phyloP scores from a whole-genome alignment of 2,329 filamentous ascomycete genomes.

The Cryphonectria radicalis region DNA sequence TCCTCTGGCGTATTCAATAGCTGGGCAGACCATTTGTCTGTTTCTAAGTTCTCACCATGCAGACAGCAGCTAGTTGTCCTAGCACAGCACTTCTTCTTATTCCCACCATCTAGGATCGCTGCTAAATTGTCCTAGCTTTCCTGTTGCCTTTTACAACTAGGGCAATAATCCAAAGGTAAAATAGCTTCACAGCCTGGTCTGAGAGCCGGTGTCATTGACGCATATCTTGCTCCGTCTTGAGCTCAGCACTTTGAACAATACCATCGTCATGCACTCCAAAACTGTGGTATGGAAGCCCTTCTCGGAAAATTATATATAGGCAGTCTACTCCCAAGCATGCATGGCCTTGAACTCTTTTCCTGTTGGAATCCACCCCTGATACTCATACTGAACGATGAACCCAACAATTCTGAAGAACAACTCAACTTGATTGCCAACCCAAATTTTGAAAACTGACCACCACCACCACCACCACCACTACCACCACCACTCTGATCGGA shows the following conservation, averaged over 20 bases:
- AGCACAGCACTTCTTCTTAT: neutral
- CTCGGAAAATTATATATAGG: neutral
- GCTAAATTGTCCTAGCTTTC: neutral
- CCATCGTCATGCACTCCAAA: neutral
- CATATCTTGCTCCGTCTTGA: too few species aligned
- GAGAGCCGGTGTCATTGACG: neutral
- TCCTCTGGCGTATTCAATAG: neutral
- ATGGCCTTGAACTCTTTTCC: neutral
- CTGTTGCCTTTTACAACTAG: neutral
- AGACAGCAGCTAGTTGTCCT: neutral
- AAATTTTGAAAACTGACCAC: neutral
- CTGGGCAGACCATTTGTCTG: neutral
- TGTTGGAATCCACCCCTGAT: neutral
- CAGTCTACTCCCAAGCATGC: neutral
- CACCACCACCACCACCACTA: neutral
- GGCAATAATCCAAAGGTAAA: neutral
- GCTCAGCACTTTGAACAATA: neutral
- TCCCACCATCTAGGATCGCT: neutral
- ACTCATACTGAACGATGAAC: neutral
- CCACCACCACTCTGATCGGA: too few species aligned
- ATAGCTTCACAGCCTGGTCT: neutral
- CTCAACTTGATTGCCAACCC: neutral
- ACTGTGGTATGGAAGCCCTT: neutral
- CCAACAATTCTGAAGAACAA: neutral
- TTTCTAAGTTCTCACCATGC: neutral